Evolutionary conservation across 345 rosid genomes (phyloP), one percentile per base, ranked within the genome.

Genomic region (Erucastrum elatum): DNA sequence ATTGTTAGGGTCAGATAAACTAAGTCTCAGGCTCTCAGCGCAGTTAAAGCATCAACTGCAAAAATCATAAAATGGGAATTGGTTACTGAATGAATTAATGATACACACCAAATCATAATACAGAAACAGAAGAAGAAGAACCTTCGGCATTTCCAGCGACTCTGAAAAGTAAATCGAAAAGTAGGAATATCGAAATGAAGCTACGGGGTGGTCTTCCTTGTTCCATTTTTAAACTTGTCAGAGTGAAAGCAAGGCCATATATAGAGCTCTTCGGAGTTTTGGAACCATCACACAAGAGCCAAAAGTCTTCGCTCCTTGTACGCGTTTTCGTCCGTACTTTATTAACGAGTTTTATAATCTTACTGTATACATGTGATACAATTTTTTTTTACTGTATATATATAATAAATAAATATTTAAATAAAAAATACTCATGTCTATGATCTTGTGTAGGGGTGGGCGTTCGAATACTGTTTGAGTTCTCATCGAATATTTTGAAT

Each of bases 71-170:
- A 9, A 9, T n/a, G 49, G 49, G 49, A 41, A 10, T 41, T 9
- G 49, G 13, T 9, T 41, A 41, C 10, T 3, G 2, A 4, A 34
- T 34, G 39, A 34, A 41, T 41, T 13, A 11, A 37, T 37, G 44
- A 3, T 41, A 13, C 49, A 41, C 49, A 41, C 13, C 49, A 41
- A 10, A 9, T 41, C 49, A 41, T 9, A 41, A 41, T 41, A 41
- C 49, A 41, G 49, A 9, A 41, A 41, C 44, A 41, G 13, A 2
- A 41, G 49, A 41, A 41, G 49, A 41, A 39, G 49, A 41, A 41
- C 49, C 97, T 88, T 92, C 95, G 0, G 79, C 64, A 83, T 90
- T 92, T 61, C 86, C 84, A 6, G 85, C 46, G 51, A 87, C 87
- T 81, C 84, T 79, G 34, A 78, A 58, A 63, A 84, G 69, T 34